Conservation (phyloP, 2,329 filamentous ascomycete genomes). For the Dactylellina sp. region DNA sequence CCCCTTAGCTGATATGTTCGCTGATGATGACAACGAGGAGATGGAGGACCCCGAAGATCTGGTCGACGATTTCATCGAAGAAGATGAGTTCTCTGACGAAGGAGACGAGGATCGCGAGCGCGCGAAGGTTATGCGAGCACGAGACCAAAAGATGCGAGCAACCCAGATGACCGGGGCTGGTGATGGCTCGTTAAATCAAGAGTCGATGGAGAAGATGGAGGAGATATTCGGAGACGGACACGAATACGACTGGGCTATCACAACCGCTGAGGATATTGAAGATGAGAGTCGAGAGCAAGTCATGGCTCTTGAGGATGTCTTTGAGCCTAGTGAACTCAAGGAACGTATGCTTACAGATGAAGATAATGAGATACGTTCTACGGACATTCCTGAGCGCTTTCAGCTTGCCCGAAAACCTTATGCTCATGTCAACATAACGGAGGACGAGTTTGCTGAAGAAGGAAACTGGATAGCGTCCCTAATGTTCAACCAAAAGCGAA, state of each 20-base stretch:
- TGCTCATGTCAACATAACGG: slow-evolving; percentile 80
- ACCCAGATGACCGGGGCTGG: slow-evolving; percentile 67
- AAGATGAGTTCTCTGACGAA: slow-evolving; percentile 90
- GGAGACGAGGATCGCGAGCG: slow-evolving; percentile 81
- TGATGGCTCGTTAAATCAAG: slow-evolving; percentile 86
- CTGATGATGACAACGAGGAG: slow-evolving; percentile 87
- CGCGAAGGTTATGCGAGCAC: slow-evolving; percentile 90
- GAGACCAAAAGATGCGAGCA: slow-evolving; percentile 66
- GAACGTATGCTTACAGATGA: slow-evolving; percentile 96
- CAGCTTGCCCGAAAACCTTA: slow-evolving; percentile 92
- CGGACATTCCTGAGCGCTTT: slow-evolving; percentile 92
- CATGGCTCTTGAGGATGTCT: slow-evolving; percentile 95
- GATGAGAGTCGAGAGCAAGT: slow-evolving; percentile 81
- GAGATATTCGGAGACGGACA: slow-evolving; percentile 94
- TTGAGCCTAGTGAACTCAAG: slow-evolving; percentile 92
- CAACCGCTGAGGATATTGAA: slow-evolving; percentile 71
- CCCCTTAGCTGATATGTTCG: slow-evolving; percentile 91
- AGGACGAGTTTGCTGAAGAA: slow-evolving; percentile 90
- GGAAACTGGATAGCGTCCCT: slow-evolving; percentile 84
- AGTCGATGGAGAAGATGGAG: slow-evolving; percentile 94
- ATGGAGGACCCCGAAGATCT: slow-evolving; percentile 70
- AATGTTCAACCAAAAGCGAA: slow-evolving; percentile 84
- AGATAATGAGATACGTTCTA: slow-evolving; percentile 88
- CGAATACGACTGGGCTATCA: slow-evolving; percentile 92
- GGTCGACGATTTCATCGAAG: slow-evolving; percentile 81